Conservation (phyloP, 495 filamentous ascomycete genomes). For the Aspergillus steynii region DNA sequence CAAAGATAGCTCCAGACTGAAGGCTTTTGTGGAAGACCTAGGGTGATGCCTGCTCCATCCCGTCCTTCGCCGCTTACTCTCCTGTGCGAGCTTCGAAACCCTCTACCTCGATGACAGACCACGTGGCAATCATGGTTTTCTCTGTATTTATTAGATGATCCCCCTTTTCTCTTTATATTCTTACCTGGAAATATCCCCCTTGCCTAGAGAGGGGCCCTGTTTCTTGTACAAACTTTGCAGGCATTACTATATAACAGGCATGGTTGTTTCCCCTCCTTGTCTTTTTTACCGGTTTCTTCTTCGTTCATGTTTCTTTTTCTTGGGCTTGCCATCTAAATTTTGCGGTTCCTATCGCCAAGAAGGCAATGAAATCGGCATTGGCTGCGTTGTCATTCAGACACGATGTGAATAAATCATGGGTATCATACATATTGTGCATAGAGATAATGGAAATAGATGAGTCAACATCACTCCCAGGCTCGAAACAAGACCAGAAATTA, state of each 20-base stretch:
- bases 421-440: conserved; percentile 16
- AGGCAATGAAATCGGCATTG: not conserved
- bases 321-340: too few relatives aligned
- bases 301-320: too few relatives aligned
- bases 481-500: not conserved
- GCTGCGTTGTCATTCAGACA: not conserved
- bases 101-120: not conserved
- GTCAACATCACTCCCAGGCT: not conserved
- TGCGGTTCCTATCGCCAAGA: too few relatives aligned
- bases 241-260: not conserved
- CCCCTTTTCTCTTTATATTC: not conserved
- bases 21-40: conserved; percentile 45
- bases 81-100: not conserved
- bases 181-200: conserved; percentile 2
- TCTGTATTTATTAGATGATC: not conserved
- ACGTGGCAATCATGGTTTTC: not conserved
- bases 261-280: not conserved
- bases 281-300: not conserved
- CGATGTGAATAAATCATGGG: conserved; percentile 8
- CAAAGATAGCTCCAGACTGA: conserved; percentile 65
- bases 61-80: not conserved
- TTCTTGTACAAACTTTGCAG: not conserved
- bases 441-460: conserved; percentile 6
- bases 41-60: conserved; percentile 17
- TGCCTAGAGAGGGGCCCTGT: not conserved